A percentile compares a stretch with the other conserved stretches of the same genome.
Evolutionary conservation across 1,139 yeast species (phyloP).

Genomic region (Debaryomyces subglobosus): DNA sequence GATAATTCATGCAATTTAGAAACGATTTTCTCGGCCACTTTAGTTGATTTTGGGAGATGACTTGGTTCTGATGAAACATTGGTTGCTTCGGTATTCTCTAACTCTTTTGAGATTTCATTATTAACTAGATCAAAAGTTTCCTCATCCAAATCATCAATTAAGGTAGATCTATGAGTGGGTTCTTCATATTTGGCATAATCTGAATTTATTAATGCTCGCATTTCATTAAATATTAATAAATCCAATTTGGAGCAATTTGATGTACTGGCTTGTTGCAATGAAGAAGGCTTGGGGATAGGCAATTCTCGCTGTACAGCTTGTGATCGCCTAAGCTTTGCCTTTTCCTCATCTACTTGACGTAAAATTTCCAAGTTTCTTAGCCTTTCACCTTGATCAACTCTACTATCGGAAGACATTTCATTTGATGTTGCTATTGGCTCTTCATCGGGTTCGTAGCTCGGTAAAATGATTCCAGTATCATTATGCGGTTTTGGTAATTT

Average conservation of each 20-base stretch:
- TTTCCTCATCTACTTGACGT: conserved; percentile 31
- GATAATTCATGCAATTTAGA: conserved; percentile 20
- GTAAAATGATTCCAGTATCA: conserved; percentile 27
- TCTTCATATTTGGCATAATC: conserved; percentile 47
- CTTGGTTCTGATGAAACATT: conserved; percentile 1
- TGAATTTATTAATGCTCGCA: conserved; percentile 44
- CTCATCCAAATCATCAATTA: conserved; percentile 47
- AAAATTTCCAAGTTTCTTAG: conserved; percentile 28
- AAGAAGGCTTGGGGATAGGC: conserved; percentile 48
- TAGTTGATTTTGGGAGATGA: conserved; percentile 17
- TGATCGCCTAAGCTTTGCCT: conserved; percentile 43
- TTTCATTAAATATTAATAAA: conserved; percentile 36
- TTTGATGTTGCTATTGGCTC: conserved; percentile 21
- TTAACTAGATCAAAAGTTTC: conserved; percentile 29
- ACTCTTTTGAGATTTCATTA: conserved; percentile 31
- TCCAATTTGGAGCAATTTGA: conserved; percentile 17
- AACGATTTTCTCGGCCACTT: conserved; percentile 17
- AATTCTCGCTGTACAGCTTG: conserved; percentile 53
- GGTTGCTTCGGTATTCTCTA: not conserved
- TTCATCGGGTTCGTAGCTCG: conserved; percentile 26
- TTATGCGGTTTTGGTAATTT: conserved; percentile 35
- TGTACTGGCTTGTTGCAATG: conserved; percentile 12
- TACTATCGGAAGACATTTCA: conserved; percentile 6
- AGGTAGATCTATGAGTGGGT: conserved; percentile 20
- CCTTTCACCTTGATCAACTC: conserved; percentile 26